Evolutionary conservation across 2,329 filamentous ascomycete species (phyloP), one percentile per base, ranked within the genome.

Genomic region (Phoma sp.): DNA sequence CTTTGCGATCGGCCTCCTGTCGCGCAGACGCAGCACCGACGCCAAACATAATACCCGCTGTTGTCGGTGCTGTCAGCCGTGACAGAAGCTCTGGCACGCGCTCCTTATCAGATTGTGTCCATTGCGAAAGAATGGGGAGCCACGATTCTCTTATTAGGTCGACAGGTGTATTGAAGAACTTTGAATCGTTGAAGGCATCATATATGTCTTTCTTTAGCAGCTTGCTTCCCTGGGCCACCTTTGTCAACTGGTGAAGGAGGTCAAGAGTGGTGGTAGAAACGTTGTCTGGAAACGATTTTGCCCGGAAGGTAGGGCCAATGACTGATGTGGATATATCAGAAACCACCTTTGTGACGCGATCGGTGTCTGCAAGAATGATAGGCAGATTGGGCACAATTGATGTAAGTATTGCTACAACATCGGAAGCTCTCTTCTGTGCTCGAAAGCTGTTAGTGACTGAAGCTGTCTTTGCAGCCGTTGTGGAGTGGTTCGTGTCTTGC

Each of bases 31-130:
- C 92, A 6, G 95, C 95, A 10, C 96, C 96, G 0, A 99, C 95
- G n/a, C 95, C 95, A 68, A 99, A 99, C 72, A 99, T 93, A 64
- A 99, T 96, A 7, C 95, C 95, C 0, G 96, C 95, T 12, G 93
- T 93, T 1, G 93, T 92, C 5, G 95, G 95, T 4, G 93, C 85
- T 5, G 87, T 87, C 57, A 99, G 84, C 17, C 92, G 88, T 30
- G 84, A 81, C 7, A 98, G 77, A 4, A 97, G 80, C 57, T 99
- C 95, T 0, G 87, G 80, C 76, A 99, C 84, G 39, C 90, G 87
- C 49, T 97, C 93, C 76, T 96, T 97, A 74, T 99, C 95, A 14
- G 85, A 85, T 12, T 93, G 78, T 3, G 87, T 84, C 90, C 93
- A 96, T 71, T 96, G 92, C 32, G 86, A 87, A 18, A 99, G 76